Conservation (phyloP, 805 yeast genomes). For the Nakazawaea peltata region DNA sequence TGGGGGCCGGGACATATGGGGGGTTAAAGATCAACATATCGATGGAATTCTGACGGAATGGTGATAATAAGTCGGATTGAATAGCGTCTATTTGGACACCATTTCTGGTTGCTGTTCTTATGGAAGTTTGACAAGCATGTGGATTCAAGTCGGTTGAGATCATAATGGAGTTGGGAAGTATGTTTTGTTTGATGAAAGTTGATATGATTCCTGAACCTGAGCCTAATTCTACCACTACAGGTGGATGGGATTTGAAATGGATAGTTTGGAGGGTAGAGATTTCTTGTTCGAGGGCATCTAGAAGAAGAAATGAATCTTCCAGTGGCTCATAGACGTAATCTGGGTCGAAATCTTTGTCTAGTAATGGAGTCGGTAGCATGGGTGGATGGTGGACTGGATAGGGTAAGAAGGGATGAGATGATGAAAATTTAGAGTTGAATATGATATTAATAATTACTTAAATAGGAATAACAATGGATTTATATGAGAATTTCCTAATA, state of each 20-base stretch:
- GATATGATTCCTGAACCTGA: constrained; percentile 89
- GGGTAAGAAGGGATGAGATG: too few relatives aligned
- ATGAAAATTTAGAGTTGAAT: not conserved
- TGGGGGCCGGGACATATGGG: constrained; percentile 90
- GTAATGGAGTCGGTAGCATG: constrained; percentile 79
- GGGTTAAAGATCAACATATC: constrained; percentile 88
- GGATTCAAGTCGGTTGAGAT: constrained; percentile 79
- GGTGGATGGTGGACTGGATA: not conserved
- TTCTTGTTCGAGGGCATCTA: constrained; percentile 74
- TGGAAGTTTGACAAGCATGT: constrained; percentile 54
- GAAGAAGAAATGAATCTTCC: constrained; percentile 80
- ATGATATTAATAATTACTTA: too few relatives aligned
- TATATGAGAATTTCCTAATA: too few relatives aligned
- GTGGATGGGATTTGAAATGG: constrained; percentile 23
- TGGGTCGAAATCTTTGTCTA: constrained; percentile 40
- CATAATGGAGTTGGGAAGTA: constrained; percentile 45
- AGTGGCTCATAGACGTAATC: constrained; percentile 90
- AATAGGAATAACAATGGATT: too few relatives aligned
- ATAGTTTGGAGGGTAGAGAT: constrained; percentile 12
- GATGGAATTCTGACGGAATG: constrained; percentile 36
- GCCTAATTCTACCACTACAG: constrained; percentile 77
- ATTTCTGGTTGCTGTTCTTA: constrained; percentile 31
- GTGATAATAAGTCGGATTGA: constrained; percentile 50
- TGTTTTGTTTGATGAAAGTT: constrained; percentile 57
- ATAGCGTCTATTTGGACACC: constrained; percentile 32